These are phyloP conservation scores for Endoconidiophora laricicola DNA, from an alignment of 2,329 filamentous ascomycete species.

Conservation along the genomic window DNA sequence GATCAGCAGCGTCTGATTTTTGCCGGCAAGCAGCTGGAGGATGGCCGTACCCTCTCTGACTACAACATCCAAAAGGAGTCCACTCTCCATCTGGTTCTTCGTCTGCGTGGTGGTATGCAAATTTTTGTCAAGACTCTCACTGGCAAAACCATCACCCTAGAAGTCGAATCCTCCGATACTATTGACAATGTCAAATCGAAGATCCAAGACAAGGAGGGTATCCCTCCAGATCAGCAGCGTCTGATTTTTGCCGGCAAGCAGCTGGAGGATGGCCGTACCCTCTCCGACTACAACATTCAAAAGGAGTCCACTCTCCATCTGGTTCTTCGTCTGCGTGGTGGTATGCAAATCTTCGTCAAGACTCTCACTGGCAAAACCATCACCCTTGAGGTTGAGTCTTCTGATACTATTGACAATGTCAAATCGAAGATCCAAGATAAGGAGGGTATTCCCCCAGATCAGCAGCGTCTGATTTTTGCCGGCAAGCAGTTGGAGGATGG, in stretches of 20 bases:
- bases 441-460: conserved; percentile 86
- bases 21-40: too few species aligned
- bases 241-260: conserved; percentile 95
- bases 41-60: too few species aligned
- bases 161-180: conserved; percentile 77
- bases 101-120: conserved; percentile 49
- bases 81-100: conserved; percentile 57
- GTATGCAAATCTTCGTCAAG: conserved; percentile 83
- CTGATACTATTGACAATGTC: conserved; percentile 86
- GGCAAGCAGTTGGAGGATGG: conserved; percentile 90
- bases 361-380: conserved; percentile 87
- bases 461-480: conserved; percentile 85
- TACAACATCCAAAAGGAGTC: conserved; percentile 47
- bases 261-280: conserved; percentile 79
- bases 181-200: conserved; percentile 96
- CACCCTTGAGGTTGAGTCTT: conserved; percentile 76
- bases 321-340: conserved; percentile 74
- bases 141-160: conserved; percentile 85
- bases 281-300: conserved; percentile 84
- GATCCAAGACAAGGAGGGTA: conserved; percentile 96
- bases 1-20: too few species aligned
- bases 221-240: conserved; percentile 89
- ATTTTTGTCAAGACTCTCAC: conserved; percentile 76
- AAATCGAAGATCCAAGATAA: conserved; percentile 89
- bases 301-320: conserved; percentile 79